Percentiles rank a stretch among this genome's conserved stretches.
phyloP scores from a whole-genome alignment of 495 filamentous ascomycete genomes.

The Penicillium steckii region DNA sequence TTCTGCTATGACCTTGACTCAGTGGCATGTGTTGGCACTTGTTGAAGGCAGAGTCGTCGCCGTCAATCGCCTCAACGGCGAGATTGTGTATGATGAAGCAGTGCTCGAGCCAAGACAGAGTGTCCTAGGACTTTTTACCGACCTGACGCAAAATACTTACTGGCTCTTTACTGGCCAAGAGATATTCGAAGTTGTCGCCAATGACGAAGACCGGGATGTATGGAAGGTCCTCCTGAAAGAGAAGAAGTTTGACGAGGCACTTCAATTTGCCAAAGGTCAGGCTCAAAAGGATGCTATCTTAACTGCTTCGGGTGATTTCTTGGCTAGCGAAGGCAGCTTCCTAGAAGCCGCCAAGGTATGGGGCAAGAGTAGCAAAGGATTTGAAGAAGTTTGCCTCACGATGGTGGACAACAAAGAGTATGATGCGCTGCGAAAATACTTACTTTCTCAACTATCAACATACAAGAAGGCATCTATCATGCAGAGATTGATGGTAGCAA shows the following conservation, averaged over 20 bases:
- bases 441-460: conserved; percentile 76
- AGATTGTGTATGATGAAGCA: conserved; percentile 78
- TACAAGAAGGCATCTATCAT: conserved; percentile 83
- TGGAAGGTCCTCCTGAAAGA: conserved; percentile 88
- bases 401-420: conserved; percentile 88
- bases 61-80: conserved; percentile 80
- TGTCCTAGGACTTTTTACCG: conserved; percentile 76
- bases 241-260: conserved; percentile 83
- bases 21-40: conserved; percentile 89
- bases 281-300: conserved; percentile 86
- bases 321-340: conserved; percentile 75
- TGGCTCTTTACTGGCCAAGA: conserved; percentile 91
- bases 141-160: conserved; percentile 90
- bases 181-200: conserved; percentile 89
- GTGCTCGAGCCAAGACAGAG: conserved; percentile 80
- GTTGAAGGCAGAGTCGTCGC: conserved; percentile 79
- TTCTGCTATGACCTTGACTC: conserved; percentile 78
- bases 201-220: conserved; percentile 87
- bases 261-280: conserved; percentile 70
- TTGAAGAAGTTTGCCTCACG: conserved; percentile 89
- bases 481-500: conserved; percentile 93
- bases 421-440: conserved; percentile 88
- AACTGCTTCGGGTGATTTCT: conserved; percentile 83
- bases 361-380: conserved; percentile 92
- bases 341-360: conserved; percentile 85